Evolutionary conservation across 495 filamentous ascomycete genomes (phyloP).

Genomic region (Neohortaea acidophila): DNA sequence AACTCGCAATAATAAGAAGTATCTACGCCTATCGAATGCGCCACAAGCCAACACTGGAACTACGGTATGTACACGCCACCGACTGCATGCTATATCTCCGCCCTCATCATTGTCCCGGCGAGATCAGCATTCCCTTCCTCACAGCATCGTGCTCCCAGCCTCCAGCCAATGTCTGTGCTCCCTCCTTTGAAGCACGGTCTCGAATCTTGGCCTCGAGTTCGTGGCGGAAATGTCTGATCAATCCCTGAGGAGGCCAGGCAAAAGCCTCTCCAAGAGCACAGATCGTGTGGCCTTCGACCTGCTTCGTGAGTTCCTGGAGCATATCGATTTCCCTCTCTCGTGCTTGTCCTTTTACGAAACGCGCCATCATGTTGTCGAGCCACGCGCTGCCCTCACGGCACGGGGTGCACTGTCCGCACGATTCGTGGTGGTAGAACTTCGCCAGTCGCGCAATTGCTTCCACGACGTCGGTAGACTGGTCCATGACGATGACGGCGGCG

Average conservation of each 20-base stretch:
- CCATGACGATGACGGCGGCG: conserved; percentile 98
- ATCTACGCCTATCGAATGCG: no score
- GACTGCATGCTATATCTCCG: no score
- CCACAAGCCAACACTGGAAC: no score
- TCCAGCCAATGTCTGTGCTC: conserved; percentile 61
- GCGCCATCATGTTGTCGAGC: conserved; percentile 96
- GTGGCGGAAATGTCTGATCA: conserved; percentile 93
- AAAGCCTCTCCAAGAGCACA: conserved; percentile 97
- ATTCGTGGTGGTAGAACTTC: conserved; percentile 96
- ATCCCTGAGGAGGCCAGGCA: conserved; percentile 93
- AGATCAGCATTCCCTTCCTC: conserved; percentile 66
- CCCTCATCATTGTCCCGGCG: conserved; percentile 79
- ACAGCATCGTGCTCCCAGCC: conserved; percentile 69
- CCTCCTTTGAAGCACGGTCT: conserved; percentile 51
- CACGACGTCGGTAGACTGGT: conserved; percentile 91
- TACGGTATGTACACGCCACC: no score
- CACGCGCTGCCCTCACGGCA: conserved; percentile 95
- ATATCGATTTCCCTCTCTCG: conserved; percentile 92
- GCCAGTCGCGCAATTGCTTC: conserved; percentile 81
- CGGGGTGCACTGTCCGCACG: conserved; percentile 94
- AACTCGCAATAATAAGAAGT: no score
- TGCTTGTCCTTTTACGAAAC: conserved; percentile 80
- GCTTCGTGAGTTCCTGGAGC: conserved; percentile 97
- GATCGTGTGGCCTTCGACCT: conserved; percentile 97
- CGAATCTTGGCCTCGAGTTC: conserved; percentile 82